phyloP scores from a whole-genome alignment of 257 asterid species.

The Galeopsis tetrahit region DNA sequence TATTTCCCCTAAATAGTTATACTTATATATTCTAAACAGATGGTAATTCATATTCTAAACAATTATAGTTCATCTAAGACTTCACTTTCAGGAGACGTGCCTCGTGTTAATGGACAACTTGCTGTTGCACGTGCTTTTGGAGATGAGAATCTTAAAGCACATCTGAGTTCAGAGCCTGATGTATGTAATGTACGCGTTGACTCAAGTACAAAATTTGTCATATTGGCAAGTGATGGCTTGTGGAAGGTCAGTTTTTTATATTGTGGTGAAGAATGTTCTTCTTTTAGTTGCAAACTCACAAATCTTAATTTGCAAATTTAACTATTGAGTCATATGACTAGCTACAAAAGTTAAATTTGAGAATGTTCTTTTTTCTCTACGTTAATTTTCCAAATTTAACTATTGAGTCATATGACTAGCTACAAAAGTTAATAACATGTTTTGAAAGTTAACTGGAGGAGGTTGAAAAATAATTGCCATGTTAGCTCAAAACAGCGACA shows the following conservation, averaged over 20 bases:
- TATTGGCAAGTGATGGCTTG: constrained; percentile 88
- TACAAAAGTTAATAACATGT: too few relatives aligned
- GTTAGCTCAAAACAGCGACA: not conserved
- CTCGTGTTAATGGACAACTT: constrained; percentile 85
- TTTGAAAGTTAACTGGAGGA: too few relatives aligned
- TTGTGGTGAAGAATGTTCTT: not conserved
- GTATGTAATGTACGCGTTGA: constrained; percentile 55
- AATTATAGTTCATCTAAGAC: too few relatives aligned
- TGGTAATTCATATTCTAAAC: too few relatives aligned
- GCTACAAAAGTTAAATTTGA: too few relatives aligned
- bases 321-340: too few relatives aligned
- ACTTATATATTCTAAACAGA: too few relatives aligned
- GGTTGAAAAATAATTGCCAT: too few relatives aligned
- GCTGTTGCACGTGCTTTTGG: constrained; percentile 91
- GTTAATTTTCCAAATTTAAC: too few relatives aligned
- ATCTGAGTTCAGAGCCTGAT: constrained; percentile 83
- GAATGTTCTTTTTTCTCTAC: not conserved
- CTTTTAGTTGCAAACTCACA: not conserved
- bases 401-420: too few relatives aligned
- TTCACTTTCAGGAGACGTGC: constrained; percentile 70
- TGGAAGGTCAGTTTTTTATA: constrained; percentile 70
- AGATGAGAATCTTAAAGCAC: constrained; percentile 81
- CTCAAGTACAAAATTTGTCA: constrained; percentile 53
- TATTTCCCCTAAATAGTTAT: too few relatives aligned
- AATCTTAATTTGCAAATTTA: not conserved